Percentiles rank a stretch among this genome's conserved stretches.
phyloP scores from a whole-genome alignment of 1,139 yeast genomes.

The Pichia sp. region DNA sequence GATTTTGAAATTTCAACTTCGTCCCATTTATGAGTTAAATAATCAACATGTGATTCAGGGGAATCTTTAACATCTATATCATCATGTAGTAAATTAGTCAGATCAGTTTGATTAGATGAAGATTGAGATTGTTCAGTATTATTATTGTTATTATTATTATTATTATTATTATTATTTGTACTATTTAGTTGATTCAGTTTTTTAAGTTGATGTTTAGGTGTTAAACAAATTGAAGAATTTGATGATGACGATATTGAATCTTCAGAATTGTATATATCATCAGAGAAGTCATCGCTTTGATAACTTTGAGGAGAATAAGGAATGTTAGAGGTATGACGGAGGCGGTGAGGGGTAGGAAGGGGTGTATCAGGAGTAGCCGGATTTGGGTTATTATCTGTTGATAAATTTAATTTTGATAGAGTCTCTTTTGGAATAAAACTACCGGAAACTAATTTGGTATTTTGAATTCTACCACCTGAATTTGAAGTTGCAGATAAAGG shows the following conservation, averaged over 20 bases:
- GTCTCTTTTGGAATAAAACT: constrained; percentile 28
- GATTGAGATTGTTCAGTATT: background rate
- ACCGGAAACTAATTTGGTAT: constrained; percentile 22
- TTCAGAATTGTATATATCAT: constrained; percentile 23
- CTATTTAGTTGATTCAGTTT: constrained; percentile 19
- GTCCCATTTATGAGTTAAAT: constrained; percentile 91
- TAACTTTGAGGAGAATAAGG: constrained; percentile 22
- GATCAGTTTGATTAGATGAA: constrained; percentile 4
- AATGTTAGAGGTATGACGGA: background rate
- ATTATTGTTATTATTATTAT: background rate
- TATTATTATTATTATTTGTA: background rate
- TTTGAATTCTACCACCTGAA: constrained; percentile 1
- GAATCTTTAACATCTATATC: constrained; percentile 76
- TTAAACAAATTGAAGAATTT: constrained; percentile 14
- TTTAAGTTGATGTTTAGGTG: constrained; percentile 28
- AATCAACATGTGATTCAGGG: constrained; percentile 89
- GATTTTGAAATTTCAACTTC: constrained; percentile 88
- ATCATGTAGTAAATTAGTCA: constrained; percentile 49
- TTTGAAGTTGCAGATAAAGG: constrained; percentile 1
- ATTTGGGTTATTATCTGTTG: constrained; percentile 1
- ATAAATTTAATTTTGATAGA: constrained; percentile 25
- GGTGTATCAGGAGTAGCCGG: background rate
- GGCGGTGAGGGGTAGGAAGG: background rate
- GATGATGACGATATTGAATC: constrained; percentile 17
- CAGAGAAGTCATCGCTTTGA: constrained; percentile 24